Conservation (phyloP, 2,329 filamentous ascomycete species). For the Aureobasidium sp. region DNA sequence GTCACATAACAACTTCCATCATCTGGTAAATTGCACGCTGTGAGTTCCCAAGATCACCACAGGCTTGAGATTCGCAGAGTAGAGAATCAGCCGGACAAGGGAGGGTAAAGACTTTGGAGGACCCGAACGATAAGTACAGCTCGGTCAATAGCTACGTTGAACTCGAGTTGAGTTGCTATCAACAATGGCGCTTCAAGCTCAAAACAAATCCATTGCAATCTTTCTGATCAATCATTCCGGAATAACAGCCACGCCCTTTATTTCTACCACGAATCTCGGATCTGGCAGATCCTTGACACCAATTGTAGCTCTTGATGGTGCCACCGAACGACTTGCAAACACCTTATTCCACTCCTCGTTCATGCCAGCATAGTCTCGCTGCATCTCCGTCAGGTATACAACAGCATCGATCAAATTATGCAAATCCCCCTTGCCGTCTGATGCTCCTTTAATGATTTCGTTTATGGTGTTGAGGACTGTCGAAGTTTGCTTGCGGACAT, state of each 20-base stretch:
- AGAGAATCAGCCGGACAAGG: no score
- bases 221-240: neutral
- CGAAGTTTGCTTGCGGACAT: neutral
- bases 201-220: neutral
- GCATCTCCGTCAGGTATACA: constrained; percentile 39
- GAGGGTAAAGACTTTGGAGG: no score
- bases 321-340: constrained; percentile 31
- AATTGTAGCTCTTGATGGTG: constrained; percentile 30
- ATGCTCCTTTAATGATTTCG: neutral
- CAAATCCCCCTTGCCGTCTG: neutral
- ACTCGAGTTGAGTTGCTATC: no score
- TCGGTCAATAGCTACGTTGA: no score
- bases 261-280: neutral
- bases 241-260: neutral
- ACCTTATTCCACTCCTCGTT: constrained; percentile 44
- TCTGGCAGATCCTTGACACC: constrained; percentile 16
- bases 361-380: constrained; percentile 38
- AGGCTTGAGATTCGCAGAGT: no score
- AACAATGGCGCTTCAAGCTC: no score
- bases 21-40: no score
- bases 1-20: no score
- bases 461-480: neutral
- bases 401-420: constrained; percentile 23
- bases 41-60: no score
- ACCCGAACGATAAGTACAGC: no score